These are phyloP conservation scores for Mediolabrus comicus DNA, from an alignment of 108 stramenopile species.

Conservation along the genomic window DNA sequence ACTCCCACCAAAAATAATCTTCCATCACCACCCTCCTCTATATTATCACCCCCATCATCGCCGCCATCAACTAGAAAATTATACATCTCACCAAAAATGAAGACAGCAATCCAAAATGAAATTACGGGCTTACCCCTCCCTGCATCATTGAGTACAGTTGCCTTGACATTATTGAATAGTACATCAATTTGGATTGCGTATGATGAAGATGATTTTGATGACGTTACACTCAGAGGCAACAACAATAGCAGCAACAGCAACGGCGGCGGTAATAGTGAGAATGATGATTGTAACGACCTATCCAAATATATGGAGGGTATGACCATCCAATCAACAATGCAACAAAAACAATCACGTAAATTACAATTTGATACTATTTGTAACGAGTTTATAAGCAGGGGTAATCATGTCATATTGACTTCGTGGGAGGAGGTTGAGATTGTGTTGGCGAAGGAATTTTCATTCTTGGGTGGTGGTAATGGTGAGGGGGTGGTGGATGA, in stretches of 20 bases:
- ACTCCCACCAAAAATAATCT: too few relatives aligned
- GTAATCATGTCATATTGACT: constrained; percentile 16
- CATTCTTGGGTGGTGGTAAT: constrained; percentile 1
- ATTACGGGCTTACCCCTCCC: constrained; percentile 29
- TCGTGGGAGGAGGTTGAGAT: constrained; percentile 22
- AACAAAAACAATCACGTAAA: not conserved
- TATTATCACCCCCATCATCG: not conserved
- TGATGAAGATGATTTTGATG: not conserved
- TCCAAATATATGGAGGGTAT: not conserved
- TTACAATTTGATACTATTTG: constrained; percentile 7
- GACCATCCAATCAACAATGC: not conserved
- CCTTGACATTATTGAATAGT: constrained; percentile 6
- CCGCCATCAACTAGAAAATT: not conserved
- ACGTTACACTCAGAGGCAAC: not conserved
- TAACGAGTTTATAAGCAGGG: constrained; percentile 3
- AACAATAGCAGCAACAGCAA: not conserved
- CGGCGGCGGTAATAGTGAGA: not conserved
- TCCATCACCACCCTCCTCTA: too few relatives aligned
- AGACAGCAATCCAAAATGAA: constrained; percentile 8
- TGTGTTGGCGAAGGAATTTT: not conserved
- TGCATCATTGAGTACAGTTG: constrained; percentile 13
- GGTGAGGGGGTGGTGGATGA: not conserved
- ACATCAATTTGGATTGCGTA: constrained; percentile 1
- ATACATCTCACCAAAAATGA: constrained; percentile 11
- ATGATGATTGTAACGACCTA: not conserved